A percentile compares a stretch with the other conserved stretches of the same genome.
Conservation (phyloP, 2,329 filamentous ascomycete genomes). For the Sordariomycetes sp. region DNA sequence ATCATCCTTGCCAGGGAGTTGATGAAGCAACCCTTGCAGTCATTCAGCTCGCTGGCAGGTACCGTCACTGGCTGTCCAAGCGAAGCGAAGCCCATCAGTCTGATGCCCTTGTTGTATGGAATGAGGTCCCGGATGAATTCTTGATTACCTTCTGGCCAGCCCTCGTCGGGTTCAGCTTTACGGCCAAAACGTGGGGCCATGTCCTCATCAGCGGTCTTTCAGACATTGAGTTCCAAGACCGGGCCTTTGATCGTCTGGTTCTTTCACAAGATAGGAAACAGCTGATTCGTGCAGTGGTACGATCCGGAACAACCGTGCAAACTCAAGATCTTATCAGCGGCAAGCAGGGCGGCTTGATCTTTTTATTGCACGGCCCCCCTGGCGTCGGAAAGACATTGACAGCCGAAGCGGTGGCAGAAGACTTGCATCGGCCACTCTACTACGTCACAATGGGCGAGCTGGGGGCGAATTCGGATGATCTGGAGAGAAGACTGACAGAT, state of each 20-base stretch:
- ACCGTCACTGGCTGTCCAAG: constrained; percentile 5
- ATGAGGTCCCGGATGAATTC: constrained; percentile 3
- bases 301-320: not conserved
- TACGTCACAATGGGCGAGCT: constrained; percentile 40
- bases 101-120: constrained; percentile 4
- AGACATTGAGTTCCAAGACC: constrained; percentile 5
- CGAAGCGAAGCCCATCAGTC: not conserved
- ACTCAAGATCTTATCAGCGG: constrained; percentile 31
- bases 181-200: constrained; percentile 6
- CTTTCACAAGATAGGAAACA: not conserved
- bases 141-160: constrained; percentile 5
- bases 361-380: constrained; percentile 35
- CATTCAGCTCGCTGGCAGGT: constrained; percentile 3
- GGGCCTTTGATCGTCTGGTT: not conserved
- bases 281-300: not conserved
- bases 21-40: constrained; percentile 5
- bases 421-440: constrained; percentile 33
- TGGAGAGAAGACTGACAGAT: constrained; percentile 29
- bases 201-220: constrained; percentile 5
- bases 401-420: constrained; percentile 30
- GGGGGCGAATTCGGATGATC: constrained; percentile 27
- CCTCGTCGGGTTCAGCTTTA: constrained; percentile 6
- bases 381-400: constrained; percentile 41
- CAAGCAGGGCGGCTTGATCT: constrained; percentile 33
- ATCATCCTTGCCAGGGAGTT: constrained; percentile 4